Evolutionary conservation across 2,329 filamentous ascomycete genomes (phyloP).

Genomic region (Xylaria sp.): DNA sequence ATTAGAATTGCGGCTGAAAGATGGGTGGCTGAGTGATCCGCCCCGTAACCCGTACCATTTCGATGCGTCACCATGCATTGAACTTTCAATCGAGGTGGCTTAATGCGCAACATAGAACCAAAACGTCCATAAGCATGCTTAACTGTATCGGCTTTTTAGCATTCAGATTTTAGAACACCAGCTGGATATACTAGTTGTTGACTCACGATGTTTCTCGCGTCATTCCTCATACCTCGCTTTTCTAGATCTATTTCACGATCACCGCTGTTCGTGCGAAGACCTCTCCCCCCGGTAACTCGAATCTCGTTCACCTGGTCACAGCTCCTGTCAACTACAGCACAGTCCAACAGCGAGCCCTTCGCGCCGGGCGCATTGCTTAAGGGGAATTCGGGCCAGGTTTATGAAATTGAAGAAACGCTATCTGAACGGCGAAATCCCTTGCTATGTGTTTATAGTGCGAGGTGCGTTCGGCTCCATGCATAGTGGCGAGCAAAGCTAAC

Average conservation of each 20-base stretch:
- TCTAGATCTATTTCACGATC: background rate
- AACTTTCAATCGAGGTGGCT: background rate
- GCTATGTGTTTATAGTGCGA: conserved; percentile 34
- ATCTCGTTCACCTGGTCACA: background rate
- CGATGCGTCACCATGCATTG: background rate
- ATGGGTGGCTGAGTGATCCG: background rate
- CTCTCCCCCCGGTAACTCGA: background rate
- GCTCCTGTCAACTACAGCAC: background rate
- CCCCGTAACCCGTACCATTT: background rate
- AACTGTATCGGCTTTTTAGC: background rate
- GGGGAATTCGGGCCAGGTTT: background rate
- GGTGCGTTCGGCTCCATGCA: conserved; percentile 4
- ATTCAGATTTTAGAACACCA: background rate
- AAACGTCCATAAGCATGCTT: background rate
- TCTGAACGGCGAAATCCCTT: conserved; percentile 29
- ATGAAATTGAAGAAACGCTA: conserved; percentile 31
- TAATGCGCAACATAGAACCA: background rate
- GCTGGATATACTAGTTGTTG: background rate
- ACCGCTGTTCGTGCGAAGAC: background rate
- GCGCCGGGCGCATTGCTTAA: background rate
- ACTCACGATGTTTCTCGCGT: background rate
- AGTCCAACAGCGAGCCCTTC: background rate
- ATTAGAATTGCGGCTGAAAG: background rate
- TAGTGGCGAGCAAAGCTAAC: background rate
- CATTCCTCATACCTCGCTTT: background rate